Evolutionary conservation across 306 rosid species (phyloP), one percentile per base, ranked within the genome.

Genomic region (Corylus heterophylla): DNA sequence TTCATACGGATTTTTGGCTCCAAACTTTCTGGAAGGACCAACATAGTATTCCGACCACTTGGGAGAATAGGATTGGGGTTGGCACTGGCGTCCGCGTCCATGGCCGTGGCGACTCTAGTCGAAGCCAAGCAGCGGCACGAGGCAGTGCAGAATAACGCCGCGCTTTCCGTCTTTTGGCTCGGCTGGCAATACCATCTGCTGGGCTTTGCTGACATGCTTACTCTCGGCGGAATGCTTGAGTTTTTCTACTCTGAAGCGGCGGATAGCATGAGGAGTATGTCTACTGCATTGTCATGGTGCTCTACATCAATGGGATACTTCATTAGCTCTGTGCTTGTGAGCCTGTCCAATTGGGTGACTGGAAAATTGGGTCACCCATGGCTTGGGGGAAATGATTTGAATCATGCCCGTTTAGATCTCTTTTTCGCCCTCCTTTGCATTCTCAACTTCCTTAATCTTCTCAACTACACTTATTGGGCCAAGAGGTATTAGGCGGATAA

Each of bases 231-330:
- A 69, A 88, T 83, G 87, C 80, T 87, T 12, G 89, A 80, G 51
- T 87, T 87, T 79, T 85, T 87, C 42, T 75, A 87, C 76, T 75
- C 85, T 3, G 79, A 85, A 63, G 85, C 87, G 27, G 88, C 90
- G 0, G 59, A 42, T 52, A 80, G 85, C 68, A 82, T 87, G 88
- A 80, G 85, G 75, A 85, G 90, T 37, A 82, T 75, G 2, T 80
- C 80, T 12, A 85, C 82, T 37, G 78, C 88, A 25, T 73, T 87
- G 20, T 67, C 87, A 54, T 80, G 84, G 85, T 83, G 82, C 25
- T 88, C 89, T 10, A 75, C 74, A 3, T 75, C 91, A 14, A 75
- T 88, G 82, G 89, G 87, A 2, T 75, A 37, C 66, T 83, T 75
- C 74, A 2, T 80, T 10, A 88, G 87, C 78, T 80, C 89, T 35